Conservation (phyloP, 768 basidiomycete genomes). For the Boletales sp. region DNA sequence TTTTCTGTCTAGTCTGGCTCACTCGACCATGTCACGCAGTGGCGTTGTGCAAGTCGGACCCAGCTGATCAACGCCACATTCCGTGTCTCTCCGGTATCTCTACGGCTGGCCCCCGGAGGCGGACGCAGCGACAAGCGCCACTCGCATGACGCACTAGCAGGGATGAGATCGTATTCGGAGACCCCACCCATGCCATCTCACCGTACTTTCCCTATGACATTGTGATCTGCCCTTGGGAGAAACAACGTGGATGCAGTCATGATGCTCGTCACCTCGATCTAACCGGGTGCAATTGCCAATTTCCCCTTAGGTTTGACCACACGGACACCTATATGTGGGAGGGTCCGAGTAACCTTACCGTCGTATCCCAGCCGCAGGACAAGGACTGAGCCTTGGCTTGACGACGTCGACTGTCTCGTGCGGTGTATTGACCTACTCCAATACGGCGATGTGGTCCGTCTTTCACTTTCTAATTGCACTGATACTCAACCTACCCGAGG, state of each 20-base stretch:
- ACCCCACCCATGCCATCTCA: conserved; percentile 65
- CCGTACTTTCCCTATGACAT: conserved; percentile 62
- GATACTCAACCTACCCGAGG: conserved; percentile 38
- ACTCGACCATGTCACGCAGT: conserved; percentile 73
- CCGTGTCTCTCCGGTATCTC: conserved; percentile 65
- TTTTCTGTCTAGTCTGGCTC: conserved; percentile 95
- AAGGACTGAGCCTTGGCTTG: conserved; percentile 95
- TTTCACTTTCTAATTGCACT: neutral
- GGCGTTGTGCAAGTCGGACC: conserved; percentile 63
- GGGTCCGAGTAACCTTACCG: conserved; percentile 63
- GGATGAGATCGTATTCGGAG: conserved; percentile 70
- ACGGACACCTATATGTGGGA: conserved; percentile 84
- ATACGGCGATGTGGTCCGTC: conserved; percentile 71
- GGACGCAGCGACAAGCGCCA: conserved; percentile 42
- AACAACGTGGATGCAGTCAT: conserved; percentile 63
- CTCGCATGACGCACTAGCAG: conserved; percentile 45
- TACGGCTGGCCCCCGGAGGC: conserved; percentile 59
- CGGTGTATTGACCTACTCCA: conserved; percentile 56
- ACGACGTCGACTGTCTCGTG: conserved; percentile 73
- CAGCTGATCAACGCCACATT: conserved; percentile 90
- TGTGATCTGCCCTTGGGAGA: conserved; percentile 34
- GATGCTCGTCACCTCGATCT: conserved; percentile 68
- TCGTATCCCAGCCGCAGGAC: conserved; percentile 94
- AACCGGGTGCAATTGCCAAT: conserved; percentile 72
- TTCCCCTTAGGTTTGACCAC: conserved; percentile 90